Evolutionary conservation across 2,329 filamentous ascomycete genomes (phyloP), one percentile per base, ranked within the genome.

Genomic region (Graphium sp.): DNA sequence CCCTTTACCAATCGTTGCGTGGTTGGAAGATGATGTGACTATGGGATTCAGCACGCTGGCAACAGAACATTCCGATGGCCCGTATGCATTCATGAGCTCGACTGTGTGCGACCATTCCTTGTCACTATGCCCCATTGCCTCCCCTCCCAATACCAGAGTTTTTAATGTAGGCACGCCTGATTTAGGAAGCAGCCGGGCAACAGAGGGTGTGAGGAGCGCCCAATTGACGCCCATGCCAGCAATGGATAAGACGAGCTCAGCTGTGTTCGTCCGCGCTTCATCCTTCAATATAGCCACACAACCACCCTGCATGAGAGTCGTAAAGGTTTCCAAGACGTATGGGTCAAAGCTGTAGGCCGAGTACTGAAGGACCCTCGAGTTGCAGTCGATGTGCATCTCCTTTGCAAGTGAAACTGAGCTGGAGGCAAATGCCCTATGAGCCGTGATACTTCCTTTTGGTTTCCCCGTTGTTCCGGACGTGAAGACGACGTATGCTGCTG

Each of bases 391-490:
- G 12, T 14, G n/a, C 6, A 7, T 7, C 6, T 7, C 6, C n/a
- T n/a, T n/a, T n/a, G n/a, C n/a, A 24, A 7, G 15, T 14, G 12
- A 6, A 6, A 24, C n/a, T 7, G 22, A 6, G n/a, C 6, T 12
- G n/a, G 22, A 24, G 7, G 22, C 22, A 12, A 24, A 24, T 12
- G 22, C 22, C n/a, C 22, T n/a, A 24, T 24, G 22, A n/a, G n/a
- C n/a, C n/a, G n/a, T n/a, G n/a, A n/a, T n/a, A n/a, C n/a, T 56
- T 20, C 60, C 61, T 43, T 66, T 66, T 3, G 61, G 61, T 19
- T 46, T 45, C 4, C 61, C 61, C 1, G 60, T 64, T 12, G 54
- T 60, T 11, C 61, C 61, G n/a, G 60, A 64, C n/a, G 62, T 65
- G 37, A 64, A 66, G 39, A 62, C 57, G 36, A 63, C 55, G 19